These are phyloP conservation scores for Lasiodiplodia hormozganensis DNA, from an alignment of 2,329 filamentous ascomycete genomes.

Conservation along the genomic window DNA sequence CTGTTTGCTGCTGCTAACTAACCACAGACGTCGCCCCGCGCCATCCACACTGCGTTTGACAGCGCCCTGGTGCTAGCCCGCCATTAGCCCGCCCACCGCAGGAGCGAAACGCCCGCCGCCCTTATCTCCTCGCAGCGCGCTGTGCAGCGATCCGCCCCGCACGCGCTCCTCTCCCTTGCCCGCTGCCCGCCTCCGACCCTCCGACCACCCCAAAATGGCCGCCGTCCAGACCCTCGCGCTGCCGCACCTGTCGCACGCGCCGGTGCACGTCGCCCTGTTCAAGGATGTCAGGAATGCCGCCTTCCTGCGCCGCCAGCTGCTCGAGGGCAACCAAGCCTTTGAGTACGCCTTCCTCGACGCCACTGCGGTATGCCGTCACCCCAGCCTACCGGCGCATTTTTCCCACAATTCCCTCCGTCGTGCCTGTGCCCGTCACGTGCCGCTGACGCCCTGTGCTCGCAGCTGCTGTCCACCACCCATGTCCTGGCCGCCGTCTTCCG, in stretches of 20 bases:
- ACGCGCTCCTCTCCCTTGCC: neutral
- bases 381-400: neutral
- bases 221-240: constrained; percentile 72
- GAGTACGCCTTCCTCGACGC: constrained; percentile 96
- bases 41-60: constrained; percentile 13
- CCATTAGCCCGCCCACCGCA: neutral
- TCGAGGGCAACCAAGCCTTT: constrained; percentile 82
- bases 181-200: neutral
- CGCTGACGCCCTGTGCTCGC: constrained; percentile 13
- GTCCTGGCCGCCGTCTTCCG: constrained; percentile 78
- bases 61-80: constrained; percentile 10
- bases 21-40: neutral
- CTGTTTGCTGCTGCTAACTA: neutral
- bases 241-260: constrained; percentile 75
- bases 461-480: constrained; percentile 76
- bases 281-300: constrained; percentile 76
- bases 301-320: constrained; percentile 80
- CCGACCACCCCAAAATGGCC: constrained; percentile 49
- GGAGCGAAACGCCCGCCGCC: neutral
- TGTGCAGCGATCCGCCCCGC: constrained; percentile 6
- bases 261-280: constrained; percentile 78
- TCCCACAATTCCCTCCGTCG: constrained; percentile 1
- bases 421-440: constrained; percentile 3
- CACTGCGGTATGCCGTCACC: constrained; percentile 63
- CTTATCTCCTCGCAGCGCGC: constrained; percentile 6